Conservation (phyloP, 768 basidiomycete species). For the Kwoniella newhampshirensis region DNA sequence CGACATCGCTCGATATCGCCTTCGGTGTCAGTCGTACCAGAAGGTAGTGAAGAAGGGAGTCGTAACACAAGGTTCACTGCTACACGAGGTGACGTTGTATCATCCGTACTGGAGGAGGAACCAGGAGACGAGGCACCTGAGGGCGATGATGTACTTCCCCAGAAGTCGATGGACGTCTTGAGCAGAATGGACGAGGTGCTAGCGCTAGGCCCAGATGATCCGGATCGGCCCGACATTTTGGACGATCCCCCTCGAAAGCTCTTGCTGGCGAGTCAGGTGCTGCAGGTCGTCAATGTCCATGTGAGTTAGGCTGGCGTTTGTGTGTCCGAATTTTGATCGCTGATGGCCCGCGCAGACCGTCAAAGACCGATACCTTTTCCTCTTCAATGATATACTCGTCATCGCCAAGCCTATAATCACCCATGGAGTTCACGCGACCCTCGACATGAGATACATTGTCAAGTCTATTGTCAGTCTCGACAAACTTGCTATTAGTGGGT, state of each 20-base stretch:
- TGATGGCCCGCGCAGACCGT: conserved; percentile 64
- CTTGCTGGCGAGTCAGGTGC: conserved; percentile 76
- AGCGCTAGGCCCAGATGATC: conserved; percentile 39
- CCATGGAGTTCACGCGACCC: conserved; percentile 56
- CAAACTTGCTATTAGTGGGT: conserved; percentile 47
- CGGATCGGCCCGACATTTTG: conserved; percentile 60
- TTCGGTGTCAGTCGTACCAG: conserved; percentile 43
- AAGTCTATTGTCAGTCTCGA: conserved; percentile 80
- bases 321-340: background rate
- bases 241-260: conserved; percentile 86
- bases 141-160: conserved; percentile 16
- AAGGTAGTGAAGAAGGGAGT: conserved; percentile 42
- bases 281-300: conserved; percentile 83
- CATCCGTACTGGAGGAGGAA: conserved; percentile 5
- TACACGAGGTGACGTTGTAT: no score
- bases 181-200: conserved; percentile 47
- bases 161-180: conserved; percentile 34
- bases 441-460: conserved; percentile 77
- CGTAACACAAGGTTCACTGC: conserved; percentile 17
- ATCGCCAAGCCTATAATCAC: conserved; percentile 83
- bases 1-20: conserved; percentile 41
- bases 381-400: conserved; percentile 94
- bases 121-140: conserved; percentile 1
- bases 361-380: conserved; percentile 92
- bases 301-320: conserved; percentile 29